These are phyloP conservation scores for Cladorrhinum samala DNA, from an alignment of 495 filamentous ascomycete genomes.

Conservation along the genomic window DNA sequence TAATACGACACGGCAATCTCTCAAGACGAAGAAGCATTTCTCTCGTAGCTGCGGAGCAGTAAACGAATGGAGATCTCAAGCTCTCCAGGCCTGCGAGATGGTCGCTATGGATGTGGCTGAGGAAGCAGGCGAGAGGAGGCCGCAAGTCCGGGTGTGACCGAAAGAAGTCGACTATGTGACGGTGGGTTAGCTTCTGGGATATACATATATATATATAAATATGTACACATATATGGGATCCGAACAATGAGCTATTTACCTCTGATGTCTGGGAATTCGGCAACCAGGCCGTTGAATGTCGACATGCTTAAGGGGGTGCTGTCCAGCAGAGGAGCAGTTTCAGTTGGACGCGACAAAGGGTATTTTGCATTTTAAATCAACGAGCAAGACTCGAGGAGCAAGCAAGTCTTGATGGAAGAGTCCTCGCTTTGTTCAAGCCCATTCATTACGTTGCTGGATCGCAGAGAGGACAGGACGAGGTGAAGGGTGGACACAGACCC, in stretches of 20 bases:
- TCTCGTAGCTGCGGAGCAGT: conserved; percentile 79
- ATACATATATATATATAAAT: not conserved
- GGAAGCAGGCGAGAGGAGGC: conserved; percentile 76
- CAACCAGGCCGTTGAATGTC: conserved; percentile 34
- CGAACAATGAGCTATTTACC: no score
- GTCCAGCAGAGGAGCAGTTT: no score
- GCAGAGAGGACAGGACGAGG: no score
- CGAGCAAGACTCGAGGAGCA: no score
- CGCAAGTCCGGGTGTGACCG: conserved; percentile 47
- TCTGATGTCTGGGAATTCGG: conserved; percentile 65
- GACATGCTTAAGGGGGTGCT: conserved; percentile 21
- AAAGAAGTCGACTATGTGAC: conserved; percentile 71
- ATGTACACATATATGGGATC: no score
- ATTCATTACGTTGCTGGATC: no score
- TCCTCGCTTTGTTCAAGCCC: no score
- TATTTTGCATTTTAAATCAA: no score
- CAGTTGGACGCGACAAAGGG: no score
- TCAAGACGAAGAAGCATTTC: conserved; percentile 74
- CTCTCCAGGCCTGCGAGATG: conserved; percentile 80
- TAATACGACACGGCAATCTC: conserved; percentile 70
- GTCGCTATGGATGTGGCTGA: conserved; percentile 91
- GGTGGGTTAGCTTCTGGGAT: conserved; percentile 1
- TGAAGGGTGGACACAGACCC: no score
- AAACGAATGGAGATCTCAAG: conserved; percentile 71
- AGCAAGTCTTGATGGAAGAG: no score